Evolutionary conservation across 352 stramenopile genomes (phyloP), one percentile per base, ranked within the genome.

Genomic region (Pythium monospermum): DNA sequence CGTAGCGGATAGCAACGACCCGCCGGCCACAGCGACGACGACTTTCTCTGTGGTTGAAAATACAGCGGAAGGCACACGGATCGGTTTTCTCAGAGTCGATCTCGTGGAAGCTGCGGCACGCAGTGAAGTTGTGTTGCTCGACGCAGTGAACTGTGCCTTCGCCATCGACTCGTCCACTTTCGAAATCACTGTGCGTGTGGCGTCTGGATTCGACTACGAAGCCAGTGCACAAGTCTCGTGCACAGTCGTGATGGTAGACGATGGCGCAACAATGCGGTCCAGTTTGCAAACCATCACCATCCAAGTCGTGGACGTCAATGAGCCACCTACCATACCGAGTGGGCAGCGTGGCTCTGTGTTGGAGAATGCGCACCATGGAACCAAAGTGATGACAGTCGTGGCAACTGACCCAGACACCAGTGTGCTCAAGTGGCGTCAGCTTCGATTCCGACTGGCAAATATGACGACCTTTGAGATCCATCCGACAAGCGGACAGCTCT

Each of bases 131-230:
- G 41, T 42, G 13, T 39, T 75, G 16, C 22, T 73, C 5, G 32
- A 52, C 10, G 39, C 48, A 12, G 15, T 4, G 3, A 23, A 27
- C 13, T 75, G 66, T 31, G 54, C 66, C 1, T 69, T 74, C 33
- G 30, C 18, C 4, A 37, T 68, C 0, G 51, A 68, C 36, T 13
- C 48, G 5, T 33, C 31, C 2, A 58, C 64, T 6, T 30, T 51
- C 6, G 41, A 39, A 21, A 1, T 69, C 22, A 41, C 38, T 4
- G 59, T 69, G 15, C 52, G 39, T 0, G 49, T 61, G 10, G 25
- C 45, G 0, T 46, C 28, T 22, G 42, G 27, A 8, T 56, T 73
- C 18, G 52, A 73, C 30, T 73, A 56, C 28, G 64, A 73, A 30
- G 37, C 27, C 3, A 50, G 45, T 25, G 27, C n/a, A 7, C n/a